Evolutionary conservation across 2,329 filamentous ascomycete species (phyloP).

Genomic region (Ophiostoma ulmi): DNA sequence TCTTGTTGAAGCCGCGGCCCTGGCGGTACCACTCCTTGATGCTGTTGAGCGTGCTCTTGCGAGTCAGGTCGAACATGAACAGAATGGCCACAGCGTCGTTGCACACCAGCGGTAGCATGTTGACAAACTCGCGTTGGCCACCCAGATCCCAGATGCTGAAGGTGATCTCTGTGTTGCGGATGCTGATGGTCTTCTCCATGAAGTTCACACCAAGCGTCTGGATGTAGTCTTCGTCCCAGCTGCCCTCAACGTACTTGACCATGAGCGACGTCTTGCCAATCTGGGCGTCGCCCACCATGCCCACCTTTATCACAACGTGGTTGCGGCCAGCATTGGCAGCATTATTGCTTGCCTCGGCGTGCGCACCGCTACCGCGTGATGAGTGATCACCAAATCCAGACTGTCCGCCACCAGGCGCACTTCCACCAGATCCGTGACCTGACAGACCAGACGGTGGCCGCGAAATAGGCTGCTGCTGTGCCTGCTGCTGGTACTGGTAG

Average conservation of each 20-base stretch:
- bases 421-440: conserved; percentile 36
- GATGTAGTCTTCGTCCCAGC: conserved; percentile 99
- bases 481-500: conserved; percentile 21
- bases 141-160: conserved; percentile 99
- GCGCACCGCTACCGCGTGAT: conserved; percentile 38
- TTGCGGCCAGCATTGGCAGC: conserved; percentile 45
- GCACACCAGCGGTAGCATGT: conserved; percentile 98
- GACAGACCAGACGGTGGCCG: conserved; percentile 54
- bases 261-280: conserved; percentile 99
- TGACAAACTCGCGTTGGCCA: conserved; percentile 97
- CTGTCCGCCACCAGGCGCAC: conserved; percentile 31
- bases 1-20: conserved; percentile 98
- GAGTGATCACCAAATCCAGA: conserved; percentile 42
- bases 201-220: conserved; percentile 98
- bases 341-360: conserved; percentile 35
- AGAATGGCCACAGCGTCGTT: conserved; percentile 97
- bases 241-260: conserved; percentile 99
- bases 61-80: conserved; percentile 98
- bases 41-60: conserved; percentile 96
- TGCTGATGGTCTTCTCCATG: conserved; percentile 99
- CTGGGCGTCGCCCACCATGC: conserved; percentile 98
- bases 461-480: conserved; percentile 45
- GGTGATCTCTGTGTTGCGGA: conserved; percentile 98
- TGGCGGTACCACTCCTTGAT: conserved; percentile 99
- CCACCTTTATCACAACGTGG: conserved; percentile 95